Base-by-base conservation (phyloP, 106 monocot species). In the Platanthera guangdongensis region DNA sequence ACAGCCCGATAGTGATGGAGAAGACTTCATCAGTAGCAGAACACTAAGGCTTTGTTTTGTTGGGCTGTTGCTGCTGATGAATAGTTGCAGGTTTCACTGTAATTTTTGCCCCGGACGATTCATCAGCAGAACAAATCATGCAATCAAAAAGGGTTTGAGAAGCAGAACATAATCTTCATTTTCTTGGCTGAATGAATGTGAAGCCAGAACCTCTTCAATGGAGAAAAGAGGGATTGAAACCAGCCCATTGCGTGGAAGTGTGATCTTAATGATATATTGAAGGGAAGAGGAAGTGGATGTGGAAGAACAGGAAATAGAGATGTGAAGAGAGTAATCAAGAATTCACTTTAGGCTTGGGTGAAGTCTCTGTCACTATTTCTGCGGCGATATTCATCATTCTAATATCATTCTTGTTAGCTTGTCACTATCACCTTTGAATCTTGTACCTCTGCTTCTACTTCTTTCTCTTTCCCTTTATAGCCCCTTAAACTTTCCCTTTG, bases 171-270 rank as follows among this genome's bases (percentile, higher is more conserved):
- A 83, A 79, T 83, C 79, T 83, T 79, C 57, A 25, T 25, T 25
- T 83, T 76, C 53, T 72, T 68, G 10, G 60, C 13, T 3, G 79
- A 83, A 70, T 83, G 78, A 72, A 83, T 60, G 47, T 82, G 83
- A 72, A 87, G 28, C 90, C 90, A 90, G 16, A 90, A 76, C 80
- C 78, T 90, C 83, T 81, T 87, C 70, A 90, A 46, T 3, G 87
- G 90, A 12, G 80, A 77, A 81, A 90, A 64, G 85, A 90, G 85
- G 82, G 77, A 85, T 7, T 78, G 83, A 53, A 90, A 69, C 87
- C 87, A 90, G 68, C 81, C 83, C 90, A 90, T 90, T 11, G 16
- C 16, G 12, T 14, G 16, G 0, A 25, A 25, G 25, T 25, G 54
- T 11, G 54, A 54, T 12, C 54, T 54, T 54, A 54, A 18, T 6